Evolutionary conservation across 192 early-diverging fungal genomes (phyloP), one percentile per base, ranked within the genome.

Genomic region (Rhizoclosmatium sp.): DNA sequence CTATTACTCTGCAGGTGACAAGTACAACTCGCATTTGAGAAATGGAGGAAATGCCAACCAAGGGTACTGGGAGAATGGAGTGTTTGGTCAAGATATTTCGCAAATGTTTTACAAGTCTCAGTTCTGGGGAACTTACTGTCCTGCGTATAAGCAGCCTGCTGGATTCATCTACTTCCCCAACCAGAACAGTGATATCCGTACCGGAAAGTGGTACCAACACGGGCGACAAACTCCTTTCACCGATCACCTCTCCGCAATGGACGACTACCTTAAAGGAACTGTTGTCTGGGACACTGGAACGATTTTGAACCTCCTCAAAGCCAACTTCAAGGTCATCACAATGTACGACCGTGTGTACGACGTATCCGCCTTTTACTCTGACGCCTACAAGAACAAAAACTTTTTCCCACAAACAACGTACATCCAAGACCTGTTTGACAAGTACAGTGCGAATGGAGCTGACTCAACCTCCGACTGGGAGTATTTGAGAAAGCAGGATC

Each of bases 311-410:
- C 48, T 46, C 19, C 4, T 81, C 39, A n/a, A 16, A 12, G 54
- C 40, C 16, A 70, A 54, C 21, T 42, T 40, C 39, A 14, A 46
- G 23, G 69, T 82, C 44, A 80, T 88, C 4, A 71, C 75, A 42
- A 75, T 76, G 23, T 82, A 88, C 78, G 84, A 87, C 77, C 54
- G 61, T 1, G 77, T 87, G 65, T 88, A 85, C 76, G 84, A 87
- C 60, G 67, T 87, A 19, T 69, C 77, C 2, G 48, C 80, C 3
- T 74, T 86, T 69, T 82, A 72, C 59, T 76, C 65, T 9, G 19
- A 21, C 7, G 75, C 68, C 14, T 71, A 68, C 59, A 60, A 70
- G 67, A 49, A 39, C 62, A 40, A 65, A 65, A 76, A 60, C 65
- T 84, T 78, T 49, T 65, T 78, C 31, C 75, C 65, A 19, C 46